These are phyloP conservation scores for Lobulomyces angularis DNA, from an alignment of 192 early-diverging fungal species.

Conservation along the genomic window DNA sequence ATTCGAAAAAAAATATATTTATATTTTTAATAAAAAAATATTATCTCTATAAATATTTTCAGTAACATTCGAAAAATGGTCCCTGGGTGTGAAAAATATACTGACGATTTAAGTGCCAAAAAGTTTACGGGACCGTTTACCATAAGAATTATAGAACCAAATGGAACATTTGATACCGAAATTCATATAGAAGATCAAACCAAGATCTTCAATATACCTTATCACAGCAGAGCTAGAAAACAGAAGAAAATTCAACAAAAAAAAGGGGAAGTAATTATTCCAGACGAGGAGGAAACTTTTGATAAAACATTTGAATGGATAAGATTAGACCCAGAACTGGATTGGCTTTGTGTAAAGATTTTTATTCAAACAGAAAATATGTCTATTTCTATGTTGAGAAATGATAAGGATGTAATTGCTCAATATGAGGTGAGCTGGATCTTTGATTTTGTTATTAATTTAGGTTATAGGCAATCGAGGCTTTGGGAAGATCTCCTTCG, in stretches of 20 bases:
- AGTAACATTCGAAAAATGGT: too few species aligned
- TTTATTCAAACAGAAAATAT: slow-evolving; percentile 86
- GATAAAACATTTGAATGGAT: slow-evolving; percentile 97
- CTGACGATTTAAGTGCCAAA: too few species aligned
- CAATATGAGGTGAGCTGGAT: slow-evolving; percentile 59
- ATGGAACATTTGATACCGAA: slow-evolving; percentile 44
- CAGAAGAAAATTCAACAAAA: slow-evolving; percentile 86
- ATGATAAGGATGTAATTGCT: slow-evolving; percentile 81
- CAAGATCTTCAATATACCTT: slow-evolving; percentile 79
- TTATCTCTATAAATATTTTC: too few species aligned
- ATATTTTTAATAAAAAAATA: too few species aligned
- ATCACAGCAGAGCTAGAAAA: slow-evolving; percentile 96
- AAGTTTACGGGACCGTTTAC: slow-evolving; percentile 37
- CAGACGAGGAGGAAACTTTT: slow-evolving; percentile 29
- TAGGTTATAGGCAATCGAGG: slow-evolving; percentile 44
- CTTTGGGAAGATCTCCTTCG: slow-evolving; percentile 48
- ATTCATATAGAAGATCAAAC: slow-evolving; percentile 56
- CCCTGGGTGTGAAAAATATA: too few species aligned
- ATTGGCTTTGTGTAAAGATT: slow-evolving; percentile 80
- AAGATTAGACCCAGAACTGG: slow-evolving; percentile 81
- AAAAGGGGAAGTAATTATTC: slow-evolving; percentile 35
- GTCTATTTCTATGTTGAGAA: slow-evolving; percentile 85
- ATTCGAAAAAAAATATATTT: too few species aligned
- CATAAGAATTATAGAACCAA: slow-evolving; percentile 43
- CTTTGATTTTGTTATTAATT: not conserved